These are phyloP conservation scores for Penicillium argentinense DNA, from an alignment of 495 filamentous ascomycete species.

Conservation along the genomic window DNA sequence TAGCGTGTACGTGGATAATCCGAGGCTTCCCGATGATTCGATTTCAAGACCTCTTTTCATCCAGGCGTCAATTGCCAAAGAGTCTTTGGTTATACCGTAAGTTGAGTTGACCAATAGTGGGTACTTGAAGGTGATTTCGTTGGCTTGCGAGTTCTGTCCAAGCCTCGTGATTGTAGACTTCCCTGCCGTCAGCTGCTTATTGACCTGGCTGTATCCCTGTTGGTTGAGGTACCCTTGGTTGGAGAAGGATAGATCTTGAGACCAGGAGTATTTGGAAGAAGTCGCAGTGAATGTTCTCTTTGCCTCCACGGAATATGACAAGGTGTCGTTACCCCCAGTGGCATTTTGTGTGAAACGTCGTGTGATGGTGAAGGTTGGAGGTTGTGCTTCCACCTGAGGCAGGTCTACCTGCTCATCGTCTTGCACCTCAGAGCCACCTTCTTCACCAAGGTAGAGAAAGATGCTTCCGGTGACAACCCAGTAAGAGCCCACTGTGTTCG, in stretches of 20 bases:
- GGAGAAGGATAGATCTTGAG: conserved; percentile 55
- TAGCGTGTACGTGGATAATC: conserved; percentile 53
- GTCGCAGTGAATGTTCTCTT: conserved; percentile 55
- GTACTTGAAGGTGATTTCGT: conserved; percentile 56
- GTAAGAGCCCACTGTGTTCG: conserved; percentile 61
- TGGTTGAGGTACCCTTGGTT: conserved; percentile 60
- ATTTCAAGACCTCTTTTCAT: conserved; percentile 60
- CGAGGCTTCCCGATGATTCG: conserved; percentile 39
- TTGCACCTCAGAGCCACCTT: conserved; percentile 29
- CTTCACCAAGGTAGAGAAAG: conserved; percentile 66
- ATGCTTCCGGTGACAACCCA: conserved; percentile 86
- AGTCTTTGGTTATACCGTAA: conserved; percentile 46
- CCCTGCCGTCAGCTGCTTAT: conserved; percentile 62
- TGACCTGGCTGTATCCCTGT: conserved; percentile 61
- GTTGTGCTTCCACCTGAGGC: conserved; percentile 33
- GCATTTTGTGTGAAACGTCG: conserved; percentile 41
- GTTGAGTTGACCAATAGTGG: conserved; percentile 62
- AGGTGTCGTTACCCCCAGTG: conserved; percentile 59
- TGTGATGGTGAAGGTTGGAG: conserved; percentile 42
- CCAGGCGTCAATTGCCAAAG: conserved; percentile 58
- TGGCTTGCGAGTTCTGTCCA: conserved; percentile 10
- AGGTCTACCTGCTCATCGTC: not conserved
- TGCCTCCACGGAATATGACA: conserved; percentile 59
- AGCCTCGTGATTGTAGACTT: conserved; percentile 46
- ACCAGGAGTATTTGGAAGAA: conserved; percentile 57